These are phyloP conservation scores for Solanum medicagineum DNA, from an alignment of 257 asterid genomes.

Conservation along the genomic window DNA sequence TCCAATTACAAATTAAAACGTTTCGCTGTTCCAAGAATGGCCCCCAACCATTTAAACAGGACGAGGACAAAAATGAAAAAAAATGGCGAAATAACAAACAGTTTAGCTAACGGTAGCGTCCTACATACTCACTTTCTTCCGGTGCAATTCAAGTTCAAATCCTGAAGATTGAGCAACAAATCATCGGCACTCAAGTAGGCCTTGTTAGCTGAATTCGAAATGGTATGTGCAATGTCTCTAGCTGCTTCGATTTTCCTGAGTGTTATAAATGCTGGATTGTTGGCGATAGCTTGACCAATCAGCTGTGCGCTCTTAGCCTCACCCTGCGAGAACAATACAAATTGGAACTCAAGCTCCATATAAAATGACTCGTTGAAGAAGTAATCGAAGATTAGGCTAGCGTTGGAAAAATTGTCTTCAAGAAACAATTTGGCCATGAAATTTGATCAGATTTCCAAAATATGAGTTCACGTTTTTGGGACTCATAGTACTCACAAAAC, in stretches of 20 bases:
- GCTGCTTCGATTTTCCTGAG: constrained; percentile 91
- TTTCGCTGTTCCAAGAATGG: background rate
- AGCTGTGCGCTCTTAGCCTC: constrained; percentile 94
- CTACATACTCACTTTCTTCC: constrained; percentile 8
- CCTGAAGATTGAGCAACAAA: constrained; percentile 75
- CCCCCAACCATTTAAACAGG: background rate
- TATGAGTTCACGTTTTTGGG: no score
- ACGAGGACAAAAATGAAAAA: background rate
- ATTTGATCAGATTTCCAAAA: no score
- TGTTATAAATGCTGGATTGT: constrained; percentile 77
- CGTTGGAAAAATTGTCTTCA: background rate
- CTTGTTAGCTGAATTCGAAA: constrained; percentile 62
- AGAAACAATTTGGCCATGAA: no score
- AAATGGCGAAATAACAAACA: background rate
- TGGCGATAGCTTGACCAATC: constrained; percentile 90
- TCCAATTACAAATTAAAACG: background rate
- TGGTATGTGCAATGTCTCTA: constrained; percentile 53
- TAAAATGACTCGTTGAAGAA: background rate
- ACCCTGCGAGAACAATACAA: constrained; percentile 38
- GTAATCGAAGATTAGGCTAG: background rate
- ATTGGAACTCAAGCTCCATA: background rate
- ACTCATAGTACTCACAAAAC: no score
- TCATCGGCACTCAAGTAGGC: constrained; percentile 71
- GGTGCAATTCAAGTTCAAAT: constrained; percentile 11
- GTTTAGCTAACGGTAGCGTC: background rate